These are phyloP conservation scores for Trichodelitschia bisporula DNA, from an alignment of 495 filamentous ascomycete genomes.

Conservation along the genomic window DNA sequence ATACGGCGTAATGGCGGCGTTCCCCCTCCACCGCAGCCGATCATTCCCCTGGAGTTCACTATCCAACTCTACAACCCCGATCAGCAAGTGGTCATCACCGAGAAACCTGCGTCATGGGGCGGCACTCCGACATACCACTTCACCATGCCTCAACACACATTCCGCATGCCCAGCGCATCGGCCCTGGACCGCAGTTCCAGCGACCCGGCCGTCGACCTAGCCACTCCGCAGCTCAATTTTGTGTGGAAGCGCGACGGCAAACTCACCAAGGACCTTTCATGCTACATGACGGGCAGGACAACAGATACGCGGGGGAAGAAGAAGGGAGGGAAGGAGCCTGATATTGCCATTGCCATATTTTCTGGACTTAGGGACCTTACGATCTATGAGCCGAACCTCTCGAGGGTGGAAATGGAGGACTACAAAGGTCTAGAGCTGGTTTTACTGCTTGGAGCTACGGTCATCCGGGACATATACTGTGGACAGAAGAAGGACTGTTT, in stretches of 20 bases:
- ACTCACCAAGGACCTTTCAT: conserved; percentile 61
- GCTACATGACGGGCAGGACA: conserved; percentile 53
- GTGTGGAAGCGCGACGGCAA: conserved; percentile 83
- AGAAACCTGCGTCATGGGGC: conserved; percentile 52
- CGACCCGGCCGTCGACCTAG: conserved; percentile 38
- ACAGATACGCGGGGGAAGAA: conserved; percentile 35
- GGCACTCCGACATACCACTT: conserved; percentile 68
- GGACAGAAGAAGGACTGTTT: conserved; percentile 42
- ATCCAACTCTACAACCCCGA: conserved; percentile 90
- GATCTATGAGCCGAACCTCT: conserved; percentile 78
- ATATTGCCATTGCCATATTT: conserved; percentile 79
- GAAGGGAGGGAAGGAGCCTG: conserved; percentile 42
- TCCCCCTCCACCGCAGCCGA: conserved; percentile 44
- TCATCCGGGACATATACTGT: conserved; percentile 75
- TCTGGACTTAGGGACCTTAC: conserved; percentile 42
- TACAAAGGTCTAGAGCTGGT: conserved; percentile 82
- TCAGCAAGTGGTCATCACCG: conserved; percentile 46
- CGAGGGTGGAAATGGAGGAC: conserved; percentile 79
- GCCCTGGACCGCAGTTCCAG: conserved; percentile 49
- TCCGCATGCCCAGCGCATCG: conserved; percentile 51
- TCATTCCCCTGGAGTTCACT: conserved; percentile 52
- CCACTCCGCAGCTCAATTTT: conserved; percentile 62
- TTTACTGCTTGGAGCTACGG: conserved; percentile 53
- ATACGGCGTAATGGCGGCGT: conserved; percentile 47
- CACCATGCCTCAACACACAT: conserved; percentile 69